phyloP scores from a whole-genome alignment of 331 rosid species.

The Quercus phellos region DNA sequence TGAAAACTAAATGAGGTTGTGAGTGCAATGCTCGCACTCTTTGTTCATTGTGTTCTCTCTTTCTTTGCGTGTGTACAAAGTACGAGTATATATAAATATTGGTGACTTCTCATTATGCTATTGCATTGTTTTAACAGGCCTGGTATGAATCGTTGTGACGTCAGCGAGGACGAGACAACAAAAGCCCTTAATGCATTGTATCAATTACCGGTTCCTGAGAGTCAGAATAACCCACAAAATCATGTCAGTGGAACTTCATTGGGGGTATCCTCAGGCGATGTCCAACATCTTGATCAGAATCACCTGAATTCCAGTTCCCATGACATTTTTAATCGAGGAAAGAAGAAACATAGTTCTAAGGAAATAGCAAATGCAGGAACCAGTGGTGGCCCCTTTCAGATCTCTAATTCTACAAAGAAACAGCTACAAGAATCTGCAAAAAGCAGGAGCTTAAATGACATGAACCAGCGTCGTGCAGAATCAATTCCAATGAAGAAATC shows the following conservation, averaged over 20 bases:
- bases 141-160: conserved; percentile 59
- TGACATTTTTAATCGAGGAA: conserved; percentile 35
- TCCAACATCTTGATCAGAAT: conserved; percentile 34
- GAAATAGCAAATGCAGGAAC: conserved; percentile 24
- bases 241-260: conserved; percentile 34
- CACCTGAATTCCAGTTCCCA: conserved; percentile 24
- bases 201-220: conserved; percentile 42
- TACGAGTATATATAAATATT: neutral
- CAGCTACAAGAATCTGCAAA: conserved; percentile 28
- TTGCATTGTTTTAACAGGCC: conserved; percentile 43
- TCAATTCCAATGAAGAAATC: conserved; percentile 37
- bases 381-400: conserved; percentile 16
- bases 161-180: conserved; percentile 61
- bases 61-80: neutral
- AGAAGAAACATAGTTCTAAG: conserved; percentile 32
- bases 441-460: conserved; percentile 30
- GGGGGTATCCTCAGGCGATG: conserved; percentile 26
- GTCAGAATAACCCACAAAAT: conserved; percentile 29
- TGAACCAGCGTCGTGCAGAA: conserved; percentile 28
- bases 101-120: conserved; percentile 23
- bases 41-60: neutral
- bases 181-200: conserved; percentile 39
- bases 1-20: conserved; percentile 8
- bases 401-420: conserved; percentile 25
- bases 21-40: conserved; percentile 2